These are phyloP conservation scores for Ramularia endophylla DNA, from an alignment of 2,329 filamentous ascomycete species.

Conservation along the genomic window DNA sequence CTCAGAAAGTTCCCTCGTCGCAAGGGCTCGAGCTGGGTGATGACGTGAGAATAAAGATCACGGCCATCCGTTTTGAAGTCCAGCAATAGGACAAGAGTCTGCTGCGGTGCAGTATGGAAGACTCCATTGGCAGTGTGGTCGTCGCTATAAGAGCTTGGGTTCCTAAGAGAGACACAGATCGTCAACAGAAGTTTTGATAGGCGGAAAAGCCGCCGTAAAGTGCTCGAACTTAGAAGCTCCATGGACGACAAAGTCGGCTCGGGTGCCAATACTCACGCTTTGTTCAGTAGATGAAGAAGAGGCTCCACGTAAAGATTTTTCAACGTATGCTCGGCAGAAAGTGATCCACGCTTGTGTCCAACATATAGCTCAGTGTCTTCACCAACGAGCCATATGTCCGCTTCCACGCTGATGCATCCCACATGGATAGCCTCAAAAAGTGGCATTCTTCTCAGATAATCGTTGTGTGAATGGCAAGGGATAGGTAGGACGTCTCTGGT, in stretches of 20 bases:
- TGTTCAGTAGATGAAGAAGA: constrained; percentile 51
- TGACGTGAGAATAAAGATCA: constrained; percentile 47
- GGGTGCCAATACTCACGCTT: too few relatives aligned
- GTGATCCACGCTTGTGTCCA: constrained; percentile 50
- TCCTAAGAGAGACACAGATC: too few relatives aligned
- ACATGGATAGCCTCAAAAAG: constrained; percentile 54
- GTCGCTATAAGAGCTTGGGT: constrained; percentile 1
- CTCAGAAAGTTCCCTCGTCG: constrained; percentile 48
- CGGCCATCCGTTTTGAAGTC: constrained; percentile 59
- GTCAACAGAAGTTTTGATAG: too few relatives aligned
- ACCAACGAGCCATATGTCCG: constrained; percentile 59
- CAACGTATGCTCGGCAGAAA: constrained; percentile 53
- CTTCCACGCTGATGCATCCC: constrained; percentile 60
- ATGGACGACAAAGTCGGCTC: constrained; percentile 30
- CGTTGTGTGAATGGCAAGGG: constrained; percentile 61
- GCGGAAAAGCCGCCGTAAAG: too few relatives aligned
- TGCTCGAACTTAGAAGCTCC: background rate
- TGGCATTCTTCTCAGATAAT: constrained; percentile 60
- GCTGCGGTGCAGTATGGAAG: constrained; percentile 35
- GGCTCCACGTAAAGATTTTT: constrained; percentile 58
- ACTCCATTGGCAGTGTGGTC: constrained; percentile 46
- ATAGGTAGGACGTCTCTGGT: constrained; percentile 45
- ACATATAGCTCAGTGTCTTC: constrained; percentile 26
- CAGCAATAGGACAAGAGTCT: constrained; percentile 55
- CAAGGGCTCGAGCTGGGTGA: constrained; percentile 53